phyloP scores from a whole-genome alignment of 2,329 filamentous ascomycete species.

The Triangularia verruculosa region DNA sequence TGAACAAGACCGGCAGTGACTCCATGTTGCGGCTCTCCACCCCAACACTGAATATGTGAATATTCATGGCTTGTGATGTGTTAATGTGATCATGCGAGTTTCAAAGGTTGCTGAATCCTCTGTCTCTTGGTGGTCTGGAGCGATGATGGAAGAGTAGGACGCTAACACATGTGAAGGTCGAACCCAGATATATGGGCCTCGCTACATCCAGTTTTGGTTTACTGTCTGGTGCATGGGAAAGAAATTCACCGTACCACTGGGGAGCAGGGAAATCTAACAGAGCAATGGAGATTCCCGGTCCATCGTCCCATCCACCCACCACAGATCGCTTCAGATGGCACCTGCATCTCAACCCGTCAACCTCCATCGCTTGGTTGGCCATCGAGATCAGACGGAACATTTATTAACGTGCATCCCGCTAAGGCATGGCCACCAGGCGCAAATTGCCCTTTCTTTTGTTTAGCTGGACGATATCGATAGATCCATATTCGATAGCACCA shows the following conservation, averaged over 20 bases:
- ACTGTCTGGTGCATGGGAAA: constrained; percentile 11
- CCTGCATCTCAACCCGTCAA: neutral
- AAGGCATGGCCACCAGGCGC: neutral
- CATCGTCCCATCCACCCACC: neutral
- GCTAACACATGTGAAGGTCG: neutral
- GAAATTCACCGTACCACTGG: constrained; percentile 8
- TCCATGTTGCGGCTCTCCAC: neutral
- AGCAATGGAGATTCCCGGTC: neutral
- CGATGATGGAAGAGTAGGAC: neutral
- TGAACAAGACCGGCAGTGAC: constrained; percentile 14
- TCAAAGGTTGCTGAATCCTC: too few species aligned
- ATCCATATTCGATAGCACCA: neutral
- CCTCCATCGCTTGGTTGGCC: neutral
- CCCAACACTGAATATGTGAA: too few species aligned
- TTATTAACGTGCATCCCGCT: neutral
- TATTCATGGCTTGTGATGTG: neutral
- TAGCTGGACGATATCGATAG: neutral
- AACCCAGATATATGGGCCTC: neutral
- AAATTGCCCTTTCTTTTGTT: neutral
- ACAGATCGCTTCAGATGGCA: neutral
- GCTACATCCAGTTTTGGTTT: constrained; percentile 9
- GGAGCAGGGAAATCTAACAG: neutral
- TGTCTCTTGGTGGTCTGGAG: neutral
- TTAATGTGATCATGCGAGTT: too few species aligned
- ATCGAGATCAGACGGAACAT: neutral